These are phyloP conservation scores for Suillus brevipes DNA, from an alignment of 768 basidiomycete genomes.

Conservation along the genomic window DNA sequence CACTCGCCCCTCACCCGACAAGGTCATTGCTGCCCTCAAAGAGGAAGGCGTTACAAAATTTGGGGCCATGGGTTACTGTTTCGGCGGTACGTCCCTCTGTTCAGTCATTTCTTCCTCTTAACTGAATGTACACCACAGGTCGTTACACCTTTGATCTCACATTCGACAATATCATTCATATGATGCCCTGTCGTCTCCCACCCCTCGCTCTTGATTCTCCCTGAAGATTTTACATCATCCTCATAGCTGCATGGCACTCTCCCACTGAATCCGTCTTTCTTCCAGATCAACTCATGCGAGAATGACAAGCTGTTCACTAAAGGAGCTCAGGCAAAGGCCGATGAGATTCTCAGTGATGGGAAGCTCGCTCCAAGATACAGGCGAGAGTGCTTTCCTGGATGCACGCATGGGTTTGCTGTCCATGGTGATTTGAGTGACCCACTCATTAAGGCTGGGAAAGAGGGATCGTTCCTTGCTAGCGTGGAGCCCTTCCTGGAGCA, in stretches of 20 bases:
- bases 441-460: constrained; percentile 58
- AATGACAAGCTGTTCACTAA: constrained; percentile 51
- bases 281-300: constrained; percentile 69
- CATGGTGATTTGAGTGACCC: constrained; percentile 47
- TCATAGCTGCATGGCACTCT: not conserved
- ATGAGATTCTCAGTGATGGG: constrained; percentile 48
- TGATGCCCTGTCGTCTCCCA: constrained; percentile 53
- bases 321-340: constrained; percentile 45
- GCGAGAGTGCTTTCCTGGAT: constrained; percentile 47
- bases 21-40: constrained; percentile 38
- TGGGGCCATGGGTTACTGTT: constrained; percentile 45
- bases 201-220: constrained; percentile 60
- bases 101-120: not conserved
- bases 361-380: constrained; percentile 52
- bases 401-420: constrained; percentile 55
- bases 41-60: constrained; percentile 39
- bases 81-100: constrained; percentile 29
- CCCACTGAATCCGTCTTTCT: not conserved
- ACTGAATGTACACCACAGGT: constrained; percentile 26
- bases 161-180: constrained; percentile 51
- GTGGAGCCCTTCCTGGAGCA: constrained; percentile 54
- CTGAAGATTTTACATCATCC: constrained; percentile 47
- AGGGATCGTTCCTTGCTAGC: constrained; percentile 58
- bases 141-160: constrained; percentile 65
- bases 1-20: constrained; percentile 38